Conservation (phyloP, 371 early-diverging fungal species). For the Syncephalastrum sp. region DNA sequence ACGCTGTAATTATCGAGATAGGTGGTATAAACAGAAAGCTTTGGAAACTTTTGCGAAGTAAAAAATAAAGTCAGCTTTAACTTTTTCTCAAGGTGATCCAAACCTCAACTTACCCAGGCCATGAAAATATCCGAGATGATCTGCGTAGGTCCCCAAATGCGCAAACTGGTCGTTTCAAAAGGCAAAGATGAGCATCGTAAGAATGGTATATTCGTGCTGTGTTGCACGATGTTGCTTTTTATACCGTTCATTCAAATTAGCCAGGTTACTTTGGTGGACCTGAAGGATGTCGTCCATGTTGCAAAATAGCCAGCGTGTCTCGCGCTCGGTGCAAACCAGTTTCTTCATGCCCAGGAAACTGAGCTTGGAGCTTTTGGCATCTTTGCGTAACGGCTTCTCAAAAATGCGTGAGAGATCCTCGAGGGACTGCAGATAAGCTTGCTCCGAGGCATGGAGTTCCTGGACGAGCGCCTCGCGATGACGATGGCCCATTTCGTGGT, state of each 20-base stretch:
- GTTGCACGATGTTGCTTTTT: conserved; percentile 1
- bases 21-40: conserved; percentile 19
- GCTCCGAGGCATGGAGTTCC: conserved; percentile 34
- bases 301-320: conserved; percentile 37
- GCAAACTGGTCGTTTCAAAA: conserved; percentile 21
- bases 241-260: conserved; percentile 35
- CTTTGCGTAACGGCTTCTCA: conserved; percentile 33
- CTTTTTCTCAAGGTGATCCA: not conserved
- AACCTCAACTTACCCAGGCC: conserved; percentile 25
- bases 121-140: conserved; percentile 48
- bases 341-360: conserved; percentile 41
- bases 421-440: conserved; percentile 29
- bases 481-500: conserved; percentile 39
- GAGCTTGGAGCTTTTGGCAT: conserved; percentile 28
- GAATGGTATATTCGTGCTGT: not conserved
- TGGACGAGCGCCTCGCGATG: conserved; percentile 36
- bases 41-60: conserved; percentile 22
- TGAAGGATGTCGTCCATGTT: conserved; percentile 35
- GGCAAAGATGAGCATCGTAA: not conserved
- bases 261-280: conserved; percentile 25
- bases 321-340: conserved; percentile 42
- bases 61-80: conserved; percentile 3
- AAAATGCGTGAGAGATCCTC: conserved; percentile 18
- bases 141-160: conserved; percentile 55
- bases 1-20: conserved; percentile 38